A percentile compares a stretch with the other conserved stretches of the same genome.
Evolutionary conservation across 176 grass and related monocot genomes (phyloP).

Genomic region (Chloris gayana): DNA sequence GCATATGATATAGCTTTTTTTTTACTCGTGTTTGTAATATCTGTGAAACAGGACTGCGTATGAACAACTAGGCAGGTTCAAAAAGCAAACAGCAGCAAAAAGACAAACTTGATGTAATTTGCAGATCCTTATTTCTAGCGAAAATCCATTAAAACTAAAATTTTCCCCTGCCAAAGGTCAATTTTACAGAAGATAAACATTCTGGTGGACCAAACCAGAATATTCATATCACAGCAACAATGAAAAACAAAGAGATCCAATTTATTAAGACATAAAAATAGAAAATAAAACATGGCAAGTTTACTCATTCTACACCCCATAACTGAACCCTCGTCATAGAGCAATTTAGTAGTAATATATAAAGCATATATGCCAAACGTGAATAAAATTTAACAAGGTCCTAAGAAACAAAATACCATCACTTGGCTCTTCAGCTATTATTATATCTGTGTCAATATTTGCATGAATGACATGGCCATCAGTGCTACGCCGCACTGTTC

Average conservation of each 20-base stretch:
- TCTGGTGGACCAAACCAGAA: neutral
- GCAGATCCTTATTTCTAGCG: neutral
- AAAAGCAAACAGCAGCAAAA: neutral
- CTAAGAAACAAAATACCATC: conserved; percentile 62
- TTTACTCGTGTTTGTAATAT: neutral
- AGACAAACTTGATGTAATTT: neutral
- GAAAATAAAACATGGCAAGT: neutral
- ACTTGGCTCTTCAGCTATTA: conserved; percentile 89
- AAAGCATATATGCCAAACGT: conserved; percentile 15
- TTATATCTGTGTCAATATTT: conserved; percentile 98
- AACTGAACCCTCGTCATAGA: neutral
- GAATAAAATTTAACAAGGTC: neutral
- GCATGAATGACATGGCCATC: conserved; percentile 98
- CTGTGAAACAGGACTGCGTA: neutral
- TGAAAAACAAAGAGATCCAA: neutral
- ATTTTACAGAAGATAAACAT: neutral
- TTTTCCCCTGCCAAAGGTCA: neutral
- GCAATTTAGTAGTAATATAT: conserved; percentile 26
- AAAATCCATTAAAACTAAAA: neutral
- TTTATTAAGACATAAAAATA: neutral
- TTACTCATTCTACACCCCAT: neutral
- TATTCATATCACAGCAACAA: conserved; percentile 21
- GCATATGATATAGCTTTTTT: conserved; percentile 5
- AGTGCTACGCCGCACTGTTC: conserved; percentile 95
- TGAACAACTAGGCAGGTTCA: neutral